phyloP scores from a whole-genome alignment of 2,329 filamentous ascomycete species.

The Zarea fungicola region DNA sequence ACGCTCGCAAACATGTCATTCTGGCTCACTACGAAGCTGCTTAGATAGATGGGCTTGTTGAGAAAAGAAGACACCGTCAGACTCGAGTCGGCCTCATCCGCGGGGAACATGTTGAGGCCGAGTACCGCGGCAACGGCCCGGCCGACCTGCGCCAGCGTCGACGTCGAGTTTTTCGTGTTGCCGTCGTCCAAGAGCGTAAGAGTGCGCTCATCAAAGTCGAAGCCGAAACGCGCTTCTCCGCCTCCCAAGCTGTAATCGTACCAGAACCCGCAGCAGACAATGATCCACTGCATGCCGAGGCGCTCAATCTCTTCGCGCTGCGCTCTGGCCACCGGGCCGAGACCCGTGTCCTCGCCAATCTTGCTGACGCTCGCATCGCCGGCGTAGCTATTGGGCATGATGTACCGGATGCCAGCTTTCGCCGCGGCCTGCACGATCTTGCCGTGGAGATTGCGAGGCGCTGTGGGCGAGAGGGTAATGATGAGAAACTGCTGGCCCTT shows the following conservation, averaged over 20 bases:
- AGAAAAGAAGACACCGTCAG: constrained; percentile 34
- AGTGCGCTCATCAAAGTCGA: constrained; percentile 38
- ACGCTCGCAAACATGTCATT: constrained; percentile 57
- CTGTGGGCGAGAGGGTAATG: constrained; percentile 44
- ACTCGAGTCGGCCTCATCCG: constrained; percentile 24
- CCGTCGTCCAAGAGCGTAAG: constrained; percentile 51
- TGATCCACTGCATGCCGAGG: constrained; percentile 38
- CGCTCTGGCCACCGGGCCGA: constrained; percentile 1
- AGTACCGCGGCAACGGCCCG: constrained; percentile 46
- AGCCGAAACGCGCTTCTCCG: constrained; percentile 35
- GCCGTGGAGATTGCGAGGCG: constrained; percentile 39
- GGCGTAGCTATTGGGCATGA: constrained; percentile 53
- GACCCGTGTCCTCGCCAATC: constrained; percentile 26
- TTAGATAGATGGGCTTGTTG: constrained; percentile 46
- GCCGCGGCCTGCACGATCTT: constrained; percentile 51
- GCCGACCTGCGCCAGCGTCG: constrained; percentile 52
- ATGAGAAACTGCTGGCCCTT: constrained; percentile 50
- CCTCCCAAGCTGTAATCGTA: constrained; percentile 45
- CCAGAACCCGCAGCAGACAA: constrained; percentile 50
- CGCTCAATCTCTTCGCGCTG: constrained; percentile 32
- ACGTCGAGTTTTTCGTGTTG: constrained; percentile 38
- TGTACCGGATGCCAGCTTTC: constrained; percentile 47
- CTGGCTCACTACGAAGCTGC: constrained; percentile 54
- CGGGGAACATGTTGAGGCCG: constrained; percentile 39
- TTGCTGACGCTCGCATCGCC: constrained; percentile 41